Conservation (phyloP, 2,329 filamentous ascomycete species). For the Aspergillus ustus region DNA sequence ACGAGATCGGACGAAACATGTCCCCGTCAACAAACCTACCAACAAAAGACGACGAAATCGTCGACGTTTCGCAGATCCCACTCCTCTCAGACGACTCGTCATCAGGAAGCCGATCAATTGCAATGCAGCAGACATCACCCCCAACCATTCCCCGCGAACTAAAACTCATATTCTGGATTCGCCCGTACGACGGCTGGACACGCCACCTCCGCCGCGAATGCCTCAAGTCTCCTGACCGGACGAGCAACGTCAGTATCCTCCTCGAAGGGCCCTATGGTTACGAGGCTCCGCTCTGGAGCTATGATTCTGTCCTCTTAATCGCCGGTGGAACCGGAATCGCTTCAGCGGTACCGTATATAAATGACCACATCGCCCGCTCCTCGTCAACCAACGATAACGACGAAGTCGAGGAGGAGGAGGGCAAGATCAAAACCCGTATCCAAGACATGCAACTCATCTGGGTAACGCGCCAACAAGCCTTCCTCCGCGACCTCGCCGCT, state of each 20-base stretch:
- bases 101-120: neutral
- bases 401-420: neutral
- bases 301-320: constrained; percentile 58
- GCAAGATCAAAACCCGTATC: constrained; percentile 22
- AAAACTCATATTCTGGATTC: constrained; percentile 54
- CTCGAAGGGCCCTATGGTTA: constrained; percentile 58
- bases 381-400: constrained; percentile 6
- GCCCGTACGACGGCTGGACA: constrained; percentile 58
- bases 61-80: constrained; percentile 30
- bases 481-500: constrained; percentile 34
- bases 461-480: constrained; percentile 37
- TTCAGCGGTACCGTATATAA: constrained; percentile 54
- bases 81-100: constrained; percentile 28
- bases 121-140: neutral
- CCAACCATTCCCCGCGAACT: constrained; percentile 25
- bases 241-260: constrained; percentile 43
- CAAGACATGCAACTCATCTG: constrained; percentile 41
- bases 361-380: constrained; percentile 35
- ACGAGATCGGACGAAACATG: constrained; percentile 14
- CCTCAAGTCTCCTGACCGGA: constrained; percentile 28
- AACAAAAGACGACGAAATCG: constrained; percentile 12
- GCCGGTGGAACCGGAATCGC: constrained; percentile 39
- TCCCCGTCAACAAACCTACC: neutral
- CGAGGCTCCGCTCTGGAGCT: constrained; percentile 46
- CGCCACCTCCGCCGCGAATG: constrained; percentile 48